A percentile compares a stretch with the other conserved stretches of the same genome.
Evolutionary conservation across 306 rosid species (phyloP).

Genomic region (Vicia villosa): DNA sequence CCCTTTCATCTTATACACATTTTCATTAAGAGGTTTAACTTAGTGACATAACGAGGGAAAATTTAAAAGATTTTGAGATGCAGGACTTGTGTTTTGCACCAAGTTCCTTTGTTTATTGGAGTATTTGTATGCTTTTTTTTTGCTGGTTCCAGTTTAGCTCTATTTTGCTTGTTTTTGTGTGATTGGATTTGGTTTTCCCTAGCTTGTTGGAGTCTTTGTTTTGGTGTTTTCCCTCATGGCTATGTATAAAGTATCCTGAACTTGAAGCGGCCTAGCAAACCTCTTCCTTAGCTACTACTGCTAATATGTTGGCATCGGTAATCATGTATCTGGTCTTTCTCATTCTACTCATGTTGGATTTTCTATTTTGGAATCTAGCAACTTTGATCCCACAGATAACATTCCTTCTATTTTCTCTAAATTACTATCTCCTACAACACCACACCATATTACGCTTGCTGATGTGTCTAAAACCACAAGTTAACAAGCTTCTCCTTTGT

Average conservation of each 20-base stretch:
- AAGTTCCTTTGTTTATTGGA: background rate
- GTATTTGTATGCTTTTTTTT: background rate
- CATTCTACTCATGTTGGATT: too few relatives aligned
- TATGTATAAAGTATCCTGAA: background rate
- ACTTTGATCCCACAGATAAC: background rate
- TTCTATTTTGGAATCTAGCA: background rate
- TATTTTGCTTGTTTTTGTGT: background rate
- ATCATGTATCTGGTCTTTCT: background rate
- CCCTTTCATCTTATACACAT: too few relatives aligned
- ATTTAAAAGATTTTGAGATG: too few relatives aligned
- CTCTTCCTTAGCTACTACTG: background rate
- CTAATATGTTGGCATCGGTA: background rate
- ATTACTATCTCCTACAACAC: background rate
- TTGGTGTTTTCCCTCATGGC: background rate
- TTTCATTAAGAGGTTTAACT: too few relatives aligned
- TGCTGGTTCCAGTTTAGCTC: background rate
- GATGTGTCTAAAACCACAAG: background rate
- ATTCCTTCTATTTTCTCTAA: background rate
- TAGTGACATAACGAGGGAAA: too few relatives aligned
- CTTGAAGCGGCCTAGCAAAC: background rate
- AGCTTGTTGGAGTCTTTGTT: background rate
- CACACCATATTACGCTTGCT: background rate
- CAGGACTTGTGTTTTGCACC: background rate
- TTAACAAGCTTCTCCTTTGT: background rate
- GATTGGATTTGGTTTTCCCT: background rate